Percentiles rank a stretch among this genome's conserved stretches.
Evolutionary conservation across 495 filamentous ascomycete genomes (phyloP).

Genomic region (Penicillium waksmanii): DNA sequence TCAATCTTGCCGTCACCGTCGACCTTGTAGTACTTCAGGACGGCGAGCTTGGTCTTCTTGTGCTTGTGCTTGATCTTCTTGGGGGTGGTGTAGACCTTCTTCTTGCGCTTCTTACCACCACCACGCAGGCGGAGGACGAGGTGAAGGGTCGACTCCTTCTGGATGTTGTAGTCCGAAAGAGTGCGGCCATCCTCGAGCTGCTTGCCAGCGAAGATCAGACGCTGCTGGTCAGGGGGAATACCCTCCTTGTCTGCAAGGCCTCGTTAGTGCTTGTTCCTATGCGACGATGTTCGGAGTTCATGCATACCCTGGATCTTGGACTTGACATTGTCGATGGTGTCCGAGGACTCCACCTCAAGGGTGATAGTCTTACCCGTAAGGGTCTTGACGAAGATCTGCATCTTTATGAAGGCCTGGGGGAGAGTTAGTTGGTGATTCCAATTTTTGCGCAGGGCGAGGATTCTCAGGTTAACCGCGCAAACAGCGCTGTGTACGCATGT

Average conservation of each 20-base stretch:
- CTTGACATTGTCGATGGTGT: conserved; percentile 99
- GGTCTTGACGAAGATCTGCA: conserved; percentile 99
- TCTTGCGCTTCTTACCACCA: conserved; percentile 98
- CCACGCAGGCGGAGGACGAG: conserved; percentile 97
- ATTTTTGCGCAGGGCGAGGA: background rate
- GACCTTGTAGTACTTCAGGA: conserved; percentile 99
- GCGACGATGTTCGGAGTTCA: background rate
- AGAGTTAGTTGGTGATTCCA: conserved; percentile 16
- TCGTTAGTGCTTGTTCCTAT: conserved; percentile 18
- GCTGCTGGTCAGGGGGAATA: conserved; percentile 99
- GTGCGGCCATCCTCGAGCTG: conserved; percentile 99
- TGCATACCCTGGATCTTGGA: conserved; percentile 77
- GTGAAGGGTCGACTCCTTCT: conserved; percentile 99
- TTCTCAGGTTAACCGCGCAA: conserved; percentile 1
- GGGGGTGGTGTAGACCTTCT: conserved; percentile 99
- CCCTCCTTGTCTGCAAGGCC: conserved; percentile 88
- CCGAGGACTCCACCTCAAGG: conserved; percentile 99
- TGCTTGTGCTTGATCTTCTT: conserved; percentile 99
- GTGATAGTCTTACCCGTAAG: conserved; percentile 99
- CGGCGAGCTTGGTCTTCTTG: conserved; percentile 99
- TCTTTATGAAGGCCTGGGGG: conserved; percentile 60
- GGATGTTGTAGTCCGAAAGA: conserved; percentile 99
- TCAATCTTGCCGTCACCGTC: conserved; percentile 99
- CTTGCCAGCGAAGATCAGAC: conserved; percentile 99
- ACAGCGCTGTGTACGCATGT: background rate